These are phyloP conservation scores for Ilex asprella DNA, from an alignment of 257 asterid genomes.

Conservation along the genomic window DNA sequence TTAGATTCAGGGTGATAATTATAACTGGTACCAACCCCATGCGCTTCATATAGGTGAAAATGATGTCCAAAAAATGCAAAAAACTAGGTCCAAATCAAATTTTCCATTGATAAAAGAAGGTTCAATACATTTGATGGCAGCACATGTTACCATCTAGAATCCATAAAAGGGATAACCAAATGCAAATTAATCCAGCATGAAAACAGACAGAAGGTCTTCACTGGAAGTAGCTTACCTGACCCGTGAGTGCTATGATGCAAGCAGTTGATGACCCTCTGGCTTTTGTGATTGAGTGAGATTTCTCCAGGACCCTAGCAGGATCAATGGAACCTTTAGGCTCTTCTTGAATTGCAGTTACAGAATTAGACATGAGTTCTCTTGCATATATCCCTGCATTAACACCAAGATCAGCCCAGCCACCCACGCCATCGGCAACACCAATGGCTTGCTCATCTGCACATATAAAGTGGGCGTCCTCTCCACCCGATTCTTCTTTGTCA, in stretches of 20 bases:
- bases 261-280: conserved; percentile 23
- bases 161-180: neutral
- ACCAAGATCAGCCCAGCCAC: conserved; percentile 16
- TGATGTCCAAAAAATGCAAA: too few species aligned
- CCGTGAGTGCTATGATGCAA: conserved; percentile 12
- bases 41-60: too few species aligned
- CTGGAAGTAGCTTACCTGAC: neutral
- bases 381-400: conserved; percentile 22
- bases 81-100: too few species aligned
- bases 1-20: too few species aligned
- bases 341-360: neutral
- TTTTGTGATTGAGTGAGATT: conserved; percentile 14
- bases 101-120: too few species aligned
- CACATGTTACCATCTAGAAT: neutral
- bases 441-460: conserved; percentile 2
- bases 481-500: conserved; percentile 92
- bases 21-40: too few species aligned
- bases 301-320: conserved; percentile 13
- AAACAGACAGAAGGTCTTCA: neutral
- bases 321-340: neutral
- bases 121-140: neutral
- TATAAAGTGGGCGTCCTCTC: conserved; percentile 32
- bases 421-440: conserved; percentile 28
- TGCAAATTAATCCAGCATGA: too few species aligned
- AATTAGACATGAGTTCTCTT: conserved; percentile 15